A percentile compares a stretch with the other conserved stretches of the same genome.
phyloP scores from a whole-genome alignment of 2,329 filamentous ascomycete genomes.

The Aschersonia sp. region DNA sequence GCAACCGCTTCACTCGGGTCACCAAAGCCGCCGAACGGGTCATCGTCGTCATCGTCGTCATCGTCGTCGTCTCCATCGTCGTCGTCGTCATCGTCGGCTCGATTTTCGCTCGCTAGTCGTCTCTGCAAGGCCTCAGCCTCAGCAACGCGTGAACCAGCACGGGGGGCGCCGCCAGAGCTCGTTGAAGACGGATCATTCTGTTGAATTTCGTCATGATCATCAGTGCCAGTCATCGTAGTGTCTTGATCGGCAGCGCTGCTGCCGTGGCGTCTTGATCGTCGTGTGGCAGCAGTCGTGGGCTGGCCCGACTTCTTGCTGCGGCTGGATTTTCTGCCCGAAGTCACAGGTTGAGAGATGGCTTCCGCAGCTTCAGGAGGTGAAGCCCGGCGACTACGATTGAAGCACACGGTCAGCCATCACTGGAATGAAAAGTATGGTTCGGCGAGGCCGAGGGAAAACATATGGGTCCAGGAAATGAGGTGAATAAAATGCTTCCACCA shows the following conservation, averaged over 20 bases:
- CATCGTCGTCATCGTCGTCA: conserved; percentile 53
- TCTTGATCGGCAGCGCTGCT: conserved; percentile 44
- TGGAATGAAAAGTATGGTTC: neutral
- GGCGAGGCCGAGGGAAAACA: too few species aligned
- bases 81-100: conserved; percentile 23
- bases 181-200: neutral
- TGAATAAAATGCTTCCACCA: too few species aligned
- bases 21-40: conserved; percentile 52
- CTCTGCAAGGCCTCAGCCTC: conserved; percentile 7
- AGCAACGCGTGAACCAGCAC: neutral
- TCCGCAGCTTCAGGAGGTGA: conserved; percentile 50
- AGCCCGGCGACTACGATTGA: conserved; percentile 10
- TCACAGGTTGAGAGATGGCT: conserved; percentile 40
- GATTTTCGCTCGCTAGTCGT: neutral
- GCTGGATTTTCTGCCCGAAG: conserved; percentile 59
- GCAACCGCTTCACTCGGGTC: conserved; percentile 47
- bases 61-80: conserved; percentile 43
- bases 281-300: conserved; percentile 23
- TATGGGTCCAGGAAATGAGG: too few species aligned
- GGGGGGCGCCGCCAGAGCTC: too few species aligned
- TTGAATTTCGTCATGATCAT: conserved; percentile 29
- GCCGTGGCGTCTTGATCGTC: conserved; percentile 39
- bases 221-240: conserved; percentile 56
- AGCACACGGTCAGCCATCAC: conserved; percentile 5
- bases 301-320: conserved; percentile 52